phyloP scores from a whole-genome alignment of 2,329 filamentous ascomycete genomes.

The Ascochyta rabiei region DNA sequence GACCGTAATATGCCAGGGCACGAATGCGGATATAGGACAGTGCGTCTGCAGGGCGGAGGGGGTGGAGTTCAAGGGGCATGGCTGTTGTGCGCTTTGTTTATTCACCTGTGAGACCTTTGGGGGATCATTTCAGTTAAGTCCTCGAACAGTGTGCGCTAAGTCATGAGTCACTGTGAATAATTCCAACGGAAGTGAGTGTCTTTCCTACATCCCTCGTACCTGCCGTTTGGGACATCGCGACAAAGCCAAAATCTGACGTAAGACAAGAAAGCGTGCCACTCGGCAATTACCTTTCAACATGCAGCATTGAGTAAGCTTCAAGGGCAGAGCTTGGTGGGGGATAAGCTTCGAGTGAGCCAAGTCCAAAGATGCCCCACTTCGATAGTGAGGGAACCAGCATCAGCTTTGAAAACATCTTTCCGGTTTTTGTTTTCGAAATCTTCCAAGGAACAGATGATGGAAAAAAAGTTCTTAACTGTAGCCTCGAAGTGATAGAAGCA shows the following conservation, averaged over 20 bases:
- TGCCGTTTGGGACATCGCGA: not conserved
- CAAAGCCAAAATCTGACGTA: not conserved
- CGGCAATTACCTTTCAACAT: not conserved
- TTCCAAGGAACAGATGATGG: not conserved
- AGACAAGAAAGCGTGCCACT: not conserved
- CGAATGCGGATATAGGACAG: conserved; percentile 40
- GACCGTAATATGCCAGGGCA: conserved; percentile 36
- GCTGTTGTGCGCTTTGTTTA: not conserved
- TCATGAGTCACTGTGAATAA: conserved; percentile 7
- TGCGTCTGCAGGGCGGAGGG: conserved; percentile 29
- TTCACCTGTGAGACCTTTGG: not conserved
- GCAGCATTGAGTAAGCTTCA: not conserved
- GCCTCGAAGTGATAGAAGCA: too few relatives aligned
- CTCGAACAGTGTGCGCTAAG: not conserved
- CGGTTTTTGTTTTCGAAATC: too few relatives aligned
- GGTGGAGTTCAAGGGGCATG: conserved; percentile 36
- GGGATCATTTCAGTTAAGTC: not conserved
- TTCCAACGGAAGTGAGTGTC: not conserved
- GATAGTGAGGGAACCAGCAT: not conserved
- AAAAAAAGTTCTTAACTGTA: too few relatives aligned
- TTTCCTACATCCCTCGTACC: not conserved
- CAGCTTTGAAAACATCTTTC: not conserved
- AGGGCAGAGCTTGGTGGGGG: conserved; percentile 3
- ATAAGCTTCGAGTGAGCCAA: not conserved
- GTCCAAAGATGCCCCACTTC: not conserved